Evolutionary conservation across 2,329 filamentous ascomycete species (phyloP), one percentile per base, ranked within the genome.

Genomic region (Ceratocystis lukuohia): DNA sequence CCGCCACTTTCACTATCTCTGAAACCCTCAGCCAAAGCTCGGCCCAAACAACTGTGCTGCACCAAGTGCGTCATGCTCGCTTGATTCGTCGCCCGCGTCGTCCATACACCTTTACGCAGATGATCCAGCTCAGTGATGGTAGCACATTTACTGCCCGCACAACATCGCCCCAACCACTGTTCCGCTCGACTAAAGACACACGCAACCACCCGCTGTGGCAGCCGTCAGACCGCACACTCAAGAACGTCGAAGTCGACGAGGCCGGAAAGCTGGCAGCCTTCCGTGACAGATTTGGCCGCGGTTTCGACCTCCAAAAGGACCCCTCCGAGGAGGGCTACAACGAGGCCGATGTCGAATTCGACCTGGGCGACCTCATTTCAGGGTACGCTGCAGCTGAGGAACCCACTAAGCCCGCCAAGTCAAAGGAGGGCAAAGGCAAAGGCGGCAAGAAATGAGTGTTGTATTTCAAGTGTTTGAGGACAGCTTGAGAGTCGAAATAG

Each of bases 71-170:
- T 68, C 85, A 91, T 74, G 94, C 94, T 64, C 91, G 89, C 28
- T 88, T 96, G 69, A 84, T 97, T 74, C 83, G 83, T 69, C 90
- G 94, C 17, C 91, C 91, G n/a, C 88, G 91, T 73, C 85, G 92
- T 5, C 93, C 94, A 53, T 97, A 96, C 81, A 90, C 88, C 71
- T 97, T 96, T 81, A 96, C 93, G n/a, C 94, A 99, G 78, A 84
- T 99, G 68, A 82, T 99, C 71, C 92, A 91, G 65, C 87, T 97
- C 70, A 90, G 88, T 50, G 94, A 99, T 79, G 94, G 94, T 71
- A 89, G 85, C 72, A 88, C 92, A 68, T 97, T 85, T 77, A 86
- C 88, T 62, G 82, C 86, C 73, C 88, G 88, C 74, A 92, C 89
- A 28, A 91, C 89, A 10, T 89, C 84, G 10, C 89, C 90, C 0